Conservation (phyloP, 345 rosid genomes). For the Populus ilicifolia region DNA sequence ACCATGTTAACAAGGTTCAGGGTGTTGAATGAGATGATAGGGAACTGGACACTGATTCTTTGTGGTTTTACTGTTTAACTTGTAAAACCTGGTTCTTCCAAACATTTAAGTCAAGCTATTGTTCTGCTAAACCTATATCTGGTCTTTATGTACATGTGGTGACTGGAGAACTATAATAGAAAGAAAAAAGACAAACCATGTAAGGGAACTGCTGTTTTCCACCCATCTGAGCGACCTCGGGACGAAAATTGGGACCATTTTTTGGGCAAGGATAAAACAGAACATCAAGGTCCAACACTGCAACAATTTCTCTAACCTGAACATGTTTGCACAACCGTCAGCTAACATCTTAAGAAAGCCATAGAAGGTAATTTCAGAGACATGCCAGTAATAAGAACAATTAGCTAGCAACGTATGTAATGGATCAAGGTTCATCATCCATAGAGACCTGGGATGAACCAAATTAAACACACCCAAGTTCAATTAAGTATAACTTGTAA, state of each 20-base stretch:
- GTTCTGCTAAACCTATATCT: neutral
- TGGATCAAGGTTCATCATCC: neutral
- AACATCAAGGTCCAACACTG: conserved; percentile 86
- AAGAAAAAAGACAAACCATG: conserved; percentile 59
- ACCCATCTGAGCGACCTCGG: conserved; percentile 73
- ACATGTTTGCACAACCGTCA: conserved; percentile 6
- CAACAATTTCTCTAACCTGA: conserved; percentile 93
- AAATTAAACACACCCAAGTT: neutral
- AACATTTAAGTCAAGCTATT: neutral
- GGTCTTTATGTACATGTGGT: neutral
- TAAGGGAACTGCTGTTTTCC: conserved; percentile 91
- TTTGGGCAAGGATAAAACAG: conserved; percentile 87
- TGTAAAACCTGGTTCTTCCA: neutral
- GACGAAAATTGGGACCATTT: conserved; percentile 86
- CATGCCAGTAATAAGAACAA: neutral
- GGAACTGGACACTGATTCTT: neutral
- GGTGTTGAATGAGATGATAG: neutral
- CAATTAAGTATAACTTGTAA: neutral
- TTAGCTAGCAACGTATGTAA: neutral
- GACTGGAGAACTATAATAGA: neutral
- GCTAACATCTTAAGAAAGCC: conserved; percentile 4
- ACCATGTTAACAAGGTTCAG: neutral
- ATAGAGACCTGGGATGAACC: neutral
- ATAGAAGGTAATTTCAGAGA: neutral
- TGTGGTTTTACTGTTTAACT: neutral